These are phyloP conservation scores for Xylaria scruposa DNA, from an alignment of 495 filamentous ascomycete genomes.

Conservation along the genomic window DNA sequence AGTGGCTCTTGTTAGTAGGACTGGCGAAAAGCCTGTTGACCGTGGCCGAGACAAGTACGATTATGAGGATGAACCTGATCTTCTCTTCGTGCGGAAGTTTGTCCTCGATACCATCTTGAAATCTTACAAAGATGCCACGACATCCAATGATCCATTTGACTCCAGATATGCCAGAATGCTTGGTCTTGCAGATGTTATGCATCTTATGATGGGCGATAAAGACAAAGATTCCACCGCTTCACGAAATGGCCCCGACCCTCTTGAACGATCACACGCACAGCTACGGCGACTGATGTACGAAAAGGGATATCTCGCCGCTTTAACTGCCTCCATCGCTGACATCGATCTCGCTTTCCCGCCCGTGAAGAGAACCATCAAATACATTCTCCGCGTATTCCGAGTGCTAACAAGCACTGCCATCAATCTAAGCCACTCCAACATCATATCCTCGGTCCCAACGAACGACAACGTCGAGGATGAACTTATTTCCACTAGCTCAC, in stretches of 20 bases:
- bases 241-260: slow-evolving; percentile 32
- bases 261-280: slow-evolving; percentile 67
- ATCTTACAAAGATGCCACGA: slow-evolving; percentile 87
- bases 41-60: slow-evolving; percentile 59
- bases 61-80: slow-evolving; percentile 81
- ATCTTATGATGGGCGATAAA: slow-evolving; percentile 84
- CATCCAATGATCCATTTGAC: slow-evolving; percentile 81
- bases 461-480: slow-evolving; percentile 84
- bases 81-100: slow-evolving; percentile 91
- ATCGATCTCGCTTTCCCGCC: slow-evolving; percentile 94
- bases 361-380: slow-evolving; percentile 92
- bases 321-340: slow-evolving; percentile 93
- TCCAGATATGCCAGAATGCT: slow-evolving; percentile 85
- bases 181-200: slow-evolving; percentile 87
- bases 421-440: slow-evolving; percentile 79
- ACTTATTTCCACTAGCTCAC: slow-evolving; percentile 85
- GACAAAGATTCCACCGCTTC: slow-evolving; percentile 58
- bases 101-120: slow-evolving; percentile 91
- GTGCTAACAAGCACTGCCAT: slow-evolving; percentile 87
- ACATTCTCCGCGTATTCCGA: slow-evolving; percentile 88
- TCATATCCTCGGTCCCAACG: slow-evolving; percentile 64
- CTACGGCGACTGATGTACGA: slow-evolving; percentile 96
- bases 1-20: slow-evolving; percentile 85
- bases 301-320: slow-evolving; percentile 86
- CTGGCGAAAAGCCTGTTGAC: slow-evolving; percentile 72